These are phyloP conservation scores for Teunomyces pallodes DNA, from an alignment of 805 yeast species.

Conservation along the genomic window DNA sequence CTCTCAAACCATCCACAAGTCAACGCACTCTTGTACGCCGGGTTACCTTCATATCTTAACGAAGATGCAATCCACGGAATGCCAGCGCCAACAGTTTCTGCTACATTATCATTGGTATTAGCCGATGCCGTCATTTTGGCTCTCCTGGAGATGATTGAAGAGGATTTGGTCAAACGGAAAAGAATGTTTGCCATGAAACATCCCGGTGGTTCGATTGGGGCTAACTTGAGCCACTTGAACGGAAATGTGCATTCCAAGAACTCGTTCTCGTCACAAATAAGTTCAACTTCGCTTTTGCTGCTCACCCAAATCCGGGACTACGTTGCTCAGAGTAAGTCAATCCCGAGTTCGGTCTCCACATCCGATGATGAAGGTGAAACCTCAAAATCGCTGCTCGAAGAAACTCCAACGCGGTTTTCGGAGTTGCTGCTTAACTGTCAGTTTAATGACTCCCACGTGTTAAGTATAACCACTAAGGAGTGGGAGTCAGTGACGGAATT, in stretches of 20 bases:
- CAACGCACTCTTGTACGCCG: constrained; percentile 56
- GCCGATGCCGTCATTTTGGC: constrained; percentile 81
- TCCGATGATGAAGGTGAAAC: constrained; percentile 22
- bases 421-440: not conserved
- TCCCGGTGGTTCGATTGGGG: constrained; percentile 92
- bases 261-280: constrained; percentile 12
- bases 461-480: constrained; percentile 2
- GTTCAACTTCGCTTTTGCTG: constrained; percentile 12
- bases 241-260: constrained; percentile 16
- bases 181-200: constrained; percentile 66
- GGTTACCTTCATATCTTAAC: constrained; percentile 52
- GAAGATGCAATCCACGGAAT: constrained; percentile 72
- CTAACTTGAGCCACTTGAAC: constrained; percentile 36
- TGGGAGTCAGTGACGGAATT: constrained; percentile 5
- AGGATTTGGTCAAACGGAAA: constrained; percentile 53
- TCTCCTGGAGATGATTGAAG: constrained; percentile 61
- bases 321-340: constrained; percentile 1
- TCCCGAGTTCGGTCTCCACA: constrained; percentile 12
- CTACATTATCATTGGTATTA: constrained; percentile 70
- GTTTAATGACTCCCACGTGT: not conserved
- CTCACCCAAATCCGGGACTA: constrained; percentile 8
- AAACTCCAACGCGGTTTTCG: not conserved
- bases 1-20: constrained; percentile 52
- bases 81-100: constrained; percentile 85
- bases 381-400: not conserved